These are phyloP conservation scores for Candida albicans DNA, from an alignment of 1,139 yeast genomes.

Conservation along the genomic window DNA sequence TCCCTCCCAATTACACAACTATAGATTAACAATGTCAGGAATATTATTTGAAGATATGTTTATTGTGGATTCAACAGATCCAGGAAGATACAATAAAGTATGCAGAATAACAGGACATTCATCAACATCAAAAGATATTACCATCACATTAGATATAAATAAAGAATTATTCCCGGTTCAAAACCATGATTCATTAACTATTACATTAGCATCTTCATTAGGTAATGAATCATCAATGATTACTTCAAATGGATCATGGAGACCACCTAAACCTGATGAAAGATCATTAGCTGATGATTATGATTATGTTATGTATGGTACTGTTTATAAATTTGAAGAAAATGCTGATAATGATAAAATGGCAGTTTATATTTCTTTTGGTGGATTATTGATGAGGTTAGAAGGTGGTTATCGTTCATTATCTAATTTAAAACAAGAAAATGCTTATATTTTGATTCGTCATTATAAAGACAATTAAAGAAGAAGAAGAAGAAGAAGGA, in stretches of 20 bases:
- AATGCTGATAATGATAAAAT: constrained; percentile 68
- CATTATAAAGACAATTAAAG: constrained; percentile 49
- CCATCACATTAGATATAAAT: constrained; percentile 87
- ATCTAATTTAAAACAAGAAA: constrained; percentile 88
- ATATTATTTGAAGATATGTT: constrained; percentile 94
- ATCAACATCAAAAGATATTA: constrained; percentile 78
- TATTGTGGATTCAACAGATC: constrained; percentile 79
- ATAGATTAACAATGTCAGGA: constrained; percentile 55
- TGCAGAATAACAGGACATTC: constrained; percentile 87
- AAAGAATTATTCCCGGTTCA: constrained; percentile 88
- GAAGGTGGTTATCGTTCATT: constrained; percentile 94
- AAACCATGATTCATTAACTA: constrained; percentile 77
- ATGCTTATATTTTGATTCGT: constrained; percentile 87
- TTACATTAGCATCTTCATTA: constrained; percentile 80
- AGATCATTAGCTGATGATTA: constrained; percentile 91
- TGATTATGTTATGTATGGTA: constrained; percentile 98
- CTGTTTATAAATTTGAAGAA: constrained; percentile 96
- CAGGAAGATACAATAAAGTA: constrained; percentile 91
- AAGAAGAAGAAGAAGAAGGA: neutral
- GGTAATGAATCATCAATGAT: constrained; percentile 57
- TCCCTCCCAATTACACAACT: neutral
- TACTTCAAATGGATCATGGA: constrained; percentile 78
- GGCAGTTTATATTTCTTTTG: constrained; percentile 92
- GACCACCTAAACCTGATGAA: constrained; percentile 85
- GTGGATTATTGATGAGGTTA: constrained; percentile 89